These are phyloP conservation scores for Wickerhamomyces chaumierensis DNA, from an alignment of 805 yeast genomes.

Conservation along the genomic window DNA sequence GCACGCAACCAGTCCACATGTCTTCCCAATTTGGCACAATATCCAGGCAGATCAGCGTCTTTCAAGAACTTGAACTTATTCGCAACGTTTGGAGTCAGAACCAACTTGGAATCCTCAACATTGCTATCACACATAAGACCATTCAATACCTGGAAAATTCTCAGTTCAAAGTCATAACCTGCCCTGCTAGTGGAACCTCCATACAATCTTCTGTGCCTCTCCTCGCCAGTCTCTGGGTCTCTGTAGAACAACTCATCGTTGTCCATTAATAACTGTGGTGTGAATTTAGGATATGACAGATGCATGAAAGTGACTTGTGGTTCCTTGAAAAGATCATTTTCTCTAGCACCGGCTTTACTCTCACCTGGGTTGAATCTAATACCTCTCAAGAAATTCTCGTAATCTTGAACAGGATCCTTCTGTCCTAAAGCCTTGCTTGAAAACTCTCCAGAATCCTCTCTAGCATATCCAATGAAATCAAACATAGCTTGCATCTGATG, in stretches of 20 bases:
- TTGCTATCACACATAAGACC: conserved; percentile 25
- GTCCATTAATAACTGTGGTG: conserved; percentile 20
- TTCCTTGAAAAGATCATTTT: conserved; percentile 7
- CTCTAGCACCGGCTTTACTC: conserved; percentile 6
- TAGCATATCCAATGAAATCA: conserved; percentile 25
- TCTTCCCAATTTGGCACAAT: neutral
- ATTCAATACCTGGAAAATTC: conserved; percentile 27
- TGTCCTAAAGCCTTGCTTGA: conserved; percentile 32
- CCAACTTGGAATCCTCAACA: conserved; percentile 10
- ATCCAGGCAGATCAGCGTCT: neutral
- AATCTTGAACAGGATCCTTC: conserved; percentile 25
- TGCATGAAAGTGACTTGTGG: conserved; percentile 37
- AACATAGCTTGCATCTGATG: conserved; percentile 31
- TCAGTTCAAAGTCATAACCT: conserved; percentile 28
- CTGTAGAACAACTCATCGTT: conserved; percentile 3
- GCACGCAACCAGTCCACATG: neutral
- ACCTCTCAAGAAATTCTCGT: conserved; percentile 14
- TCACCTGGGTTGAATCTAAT: conserved; percentile 7
- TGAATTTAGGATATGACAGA: conserved; percentile 45
- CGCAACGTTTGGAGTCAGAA: neutral
- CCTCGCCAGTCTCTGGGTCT: conserved; percentile 7
- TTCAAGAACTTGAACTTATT: neutral
- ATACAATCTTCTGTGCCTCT: conserved; percentile 24
- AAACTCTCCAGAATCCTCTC: conserved; percentile 7
- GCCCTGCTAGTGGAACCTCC: conserved; percentile 12